Conservation (phyloP, 2,329 filamentous ascomycete genomes). For the Fusarium albidum region DNA sequence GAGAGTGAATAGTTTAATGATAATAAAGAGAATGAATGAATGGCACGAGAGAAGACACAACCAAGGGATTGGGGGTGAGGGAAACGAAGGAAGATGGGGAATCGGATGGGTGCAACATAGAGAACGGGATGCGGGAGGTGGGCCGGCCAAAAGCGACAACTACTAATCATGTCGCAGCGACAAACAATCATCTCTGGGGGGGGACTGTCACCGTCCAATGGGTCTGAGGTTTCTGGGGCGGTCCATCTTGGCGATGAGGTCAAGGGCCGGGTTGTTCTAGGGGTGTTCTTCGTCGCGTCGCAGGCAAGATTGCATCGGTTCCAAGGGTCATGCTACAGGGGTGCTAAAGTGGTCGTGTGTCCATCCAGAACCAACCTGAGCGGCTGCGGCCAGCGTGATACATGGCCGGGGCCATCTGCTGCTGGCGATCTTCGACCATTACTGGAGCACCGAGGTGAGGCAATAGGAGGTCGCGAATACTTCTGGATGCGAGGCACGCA, state of each 20-base stretch:
- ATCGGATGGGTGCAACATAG: constrained; percentile 13
- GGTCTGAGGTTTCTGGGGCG: constrained; percentile 8
- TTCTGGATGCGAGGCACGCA: constrained; percentile 18
- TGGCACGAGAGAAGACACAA: constrained; percentile 19
- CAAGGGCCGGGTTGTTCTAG: constrained; percentile 13
- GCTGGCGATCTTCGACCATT: constrained; percentile 20
- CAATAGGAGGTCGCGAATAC: constrained; percentile 35
- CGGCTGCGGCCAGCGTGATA: constrained; percentile 9
- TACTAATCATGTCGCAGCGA: constrained; percentile 18
- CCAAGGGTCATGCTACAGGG: constrained; percentile 41
- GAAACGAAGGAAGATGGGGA: constrained; percentile 33
- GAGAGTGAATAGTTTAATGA: constrained; percentile 20
- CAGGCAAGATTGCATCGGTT: constrained; percentile 41
- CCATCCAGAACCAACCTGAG: background rate
- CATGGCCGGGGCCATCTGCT: constrained; percentile 16
- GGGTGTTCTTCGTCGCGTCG: constrained; percentile 25
- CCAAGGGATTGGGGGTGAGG: constrained; percentile 31
- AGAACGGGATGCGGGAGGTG: constrained; percentile 13
- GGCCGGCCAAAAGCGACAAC: constrained; percentile 19
- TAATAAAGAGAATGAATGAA: no score
- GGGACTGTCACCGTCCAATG: background rate
- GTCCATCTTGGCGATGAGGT: constrained; percentile 26
- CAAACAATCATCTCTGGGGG: constrained; percentile 8
- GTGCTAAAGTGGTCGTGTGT: constrained; percentile 28
- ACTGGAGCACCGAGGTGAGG: constrained; percentile 12